These are phyloP conservation scores for Candida neerlandica DNA, from an alignment of 1,139 yeast species.

Conservation along the genomic window DNA sequence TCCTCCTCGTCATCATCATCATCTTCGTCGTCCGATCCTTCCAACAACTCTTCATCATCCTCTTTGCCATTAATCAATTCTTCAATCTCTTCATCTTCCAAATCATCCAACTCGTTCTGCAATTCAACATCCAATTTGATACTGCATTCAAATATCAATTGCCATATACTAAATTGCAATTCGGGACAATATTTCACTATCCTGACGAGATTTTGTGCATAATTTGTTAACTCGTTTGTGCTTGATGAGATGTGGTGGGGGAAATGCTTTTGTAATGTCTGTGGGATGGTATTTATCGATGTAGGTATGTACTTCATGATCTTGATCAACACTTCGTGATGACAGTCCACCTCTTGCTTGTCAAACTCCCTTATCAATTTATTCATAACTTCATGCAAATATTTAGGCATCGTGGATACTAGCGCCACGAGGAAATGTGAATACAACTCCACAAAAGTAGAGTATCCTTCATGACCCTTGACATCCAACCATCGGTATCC, in stretches of 20 bases:
- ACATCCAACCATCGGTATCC: slow-evolving; percentile 60
- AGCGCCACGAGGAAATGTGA: slow-evolving; percentile 75
- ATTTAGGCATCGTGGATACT: slow-evolving; percentile 84
- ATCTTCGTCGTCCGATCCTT: slow-evolving; percentile 35
- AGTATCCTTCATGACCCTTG: slow-evolving; percentile 23
- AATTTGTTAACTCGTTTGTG: slow-evolving; percentile 57
- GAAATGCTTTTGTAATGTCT: slow-evolving; percentile 57
- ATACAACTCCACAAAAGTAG: slow-evolving; percentile 49
- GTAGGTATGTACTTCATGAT: slow-evolving; percentile 80
- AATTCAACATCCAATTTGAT: slow-evolving; percentile 93
- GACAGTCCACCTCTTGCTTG: slow-evolving; percentile 29
- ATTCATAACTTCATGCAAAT: slow-evolving; percentile 81
- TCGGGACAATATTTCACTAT: slow-evolving; percentile 74
- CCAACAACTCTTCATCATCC: slow-evolving; percentile 34
- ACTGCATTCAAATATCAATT: slow-evolving; percentile 71
- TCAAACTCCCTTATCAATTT: slow-evolving; percentile 64
- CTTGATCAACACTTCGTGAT: slow-evolving; percentile 67
- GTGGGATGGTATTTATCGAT: slow-evolving; percentile 65
- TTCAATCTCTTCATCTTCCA: slow-evolving; percentile 74
- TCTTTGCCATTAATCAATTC: slow-evolving; percentile 60
- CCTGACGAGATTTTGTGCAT: slow-evolving; percentile 62
- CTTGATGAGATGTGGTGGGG: slow-evolving; percentile 77
- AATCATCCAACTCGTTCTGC: slow-evolving; percentile 83
- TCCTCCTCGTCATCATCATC: slow-evolving; percentile 23
- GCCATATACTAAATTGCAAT: slow-evolving; percentile 75